Percentiles rank a stretch among this genome's conserved stretches.
Evolutionary conservation across 2,329 filamentous ascomycete species (phyloP).

Genomic region (Achaetomium macrosporum): DNA sequence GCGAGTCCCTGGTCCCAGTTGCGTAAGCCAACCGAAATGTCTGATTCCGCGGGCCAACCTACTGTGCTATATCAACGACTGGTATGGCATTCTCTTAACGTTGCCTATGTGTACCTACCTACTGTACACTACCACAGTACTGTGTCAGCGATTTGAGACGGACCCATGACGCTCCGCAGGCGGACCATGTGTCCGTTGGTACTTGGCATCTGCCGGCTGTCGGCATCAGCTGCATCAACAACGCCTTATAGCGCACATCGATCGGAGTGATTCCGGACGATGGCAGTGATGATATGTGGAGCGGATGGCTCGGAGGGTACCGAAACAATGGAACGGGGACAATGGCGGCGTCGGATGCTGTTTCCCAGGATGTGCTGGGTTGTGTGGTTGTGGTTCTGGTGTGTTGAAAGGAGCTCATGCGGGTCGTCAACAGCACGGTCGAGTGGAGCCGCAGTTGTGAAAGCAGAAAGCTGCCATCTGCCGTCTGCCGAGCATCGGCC

Average conservation of each 20-base stretch:
- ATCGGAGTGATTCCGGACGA: not conserved
- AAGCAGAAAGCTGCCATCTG: not conserved
- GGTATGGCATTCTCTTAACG: too few species aligned
- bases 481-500: not conserved
- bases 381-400: not conserved
- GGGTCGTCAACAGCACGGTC: not conserved
- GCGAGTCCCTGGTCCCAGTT: too few species aligned
- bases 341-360: too few species aligned
- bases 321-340: not conserved
- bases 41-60: too few species aligned
- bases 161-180: too few species aligned
- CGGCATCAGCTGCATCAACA: constrained; percentile 1
- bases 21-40: too few species aligned
- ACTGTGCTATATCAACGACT: too few species aligned
- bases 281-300: not conserved
- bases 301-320: not conserved
- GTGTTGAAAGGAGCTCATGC: not conserved
- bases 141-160: too few species aligned
- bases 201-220: constrained; percentile 1
- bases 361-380: not conserved
- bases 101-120: too few species aligned
- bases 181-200: not conserved
- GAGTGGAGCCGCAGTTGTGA: not conserved
- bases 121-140: too few species aligned
- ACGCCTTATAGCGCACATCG: not conserved